phyloP scores from a whole-genome alignment of 371 early-diverging fungal species.

The Lichtheimia ornata region DNA sequence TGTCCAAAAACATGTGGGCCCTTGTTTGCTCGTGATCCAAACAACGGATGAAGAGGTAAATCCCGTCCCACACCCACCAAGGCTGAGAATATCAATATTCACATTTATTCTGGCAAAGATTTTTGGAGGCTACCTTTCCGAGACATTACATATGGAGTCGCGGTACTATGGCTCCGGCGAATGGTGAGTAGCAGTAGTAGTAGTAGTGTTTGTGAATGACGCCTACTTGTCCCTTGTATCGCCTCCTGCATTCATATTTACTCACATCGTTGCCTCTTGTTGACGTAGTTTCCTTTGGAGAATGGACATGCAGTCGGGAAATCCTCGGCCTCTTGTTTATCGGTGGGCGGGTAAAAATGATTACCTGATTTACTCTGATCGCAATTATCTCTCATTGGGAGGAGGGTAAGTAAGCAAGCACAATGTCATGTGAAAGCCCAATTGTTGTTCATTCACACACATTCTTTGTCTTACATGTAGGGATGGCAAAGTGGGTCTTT shows the following conservation, averaged over 20 bases:
- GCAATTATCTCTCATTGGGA: slow-evolving; percentile 30
- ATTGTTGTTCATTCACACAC: background rate
- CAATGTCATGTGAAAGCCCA: background rate
- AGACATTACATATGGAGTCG: slow-evolving; percentile 23
- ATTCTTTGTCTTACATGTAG: slow-evolving; percentile 10
- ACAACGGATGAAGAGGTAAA: slow-evolving; percentile 54
- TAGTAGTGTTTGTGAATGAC: too few species aligned
- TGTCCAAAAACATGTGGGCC: slow-evolving; percentile 16
- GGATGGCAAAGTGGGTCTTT: slow-evolving; percentile 36
- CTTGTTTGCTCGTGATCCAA: slow-evolving; percentile 35
- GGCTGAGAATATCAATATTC: background rate
- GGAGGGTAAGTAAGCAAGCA: slow-evolving; percentile 28
- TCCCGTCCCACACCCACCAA: background rate
- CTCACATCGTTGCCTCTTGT: background rate
- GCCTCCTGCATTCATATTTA: too few species aligned
- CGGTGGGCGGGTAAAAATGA: slow-evolving; percentile 37
- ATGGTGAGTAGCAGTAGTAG: too few species aligned
- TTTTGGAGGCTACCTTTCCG: slow-evolving; percentile 45
- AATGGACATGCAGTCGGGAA: slow-evolving; percentile 5
- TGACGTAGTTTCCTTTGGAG: slow-evolving; percentile 35
- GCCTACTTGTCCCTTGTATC: too few species aligned
- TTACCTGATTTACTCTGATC: slow-evolving; percentile 34
- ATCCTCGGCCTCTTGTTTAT: slow-evolving; percentile 20
- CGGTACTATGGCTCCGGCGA: slow-evolving; percentile 47
- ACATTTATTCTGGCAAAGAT: slow-evolving; percentile 13